Evolutionary conservation across 192 early-diverging fungal genomes (phyloP).

Genomic region (Rhizophagus prolifer): DNA sequence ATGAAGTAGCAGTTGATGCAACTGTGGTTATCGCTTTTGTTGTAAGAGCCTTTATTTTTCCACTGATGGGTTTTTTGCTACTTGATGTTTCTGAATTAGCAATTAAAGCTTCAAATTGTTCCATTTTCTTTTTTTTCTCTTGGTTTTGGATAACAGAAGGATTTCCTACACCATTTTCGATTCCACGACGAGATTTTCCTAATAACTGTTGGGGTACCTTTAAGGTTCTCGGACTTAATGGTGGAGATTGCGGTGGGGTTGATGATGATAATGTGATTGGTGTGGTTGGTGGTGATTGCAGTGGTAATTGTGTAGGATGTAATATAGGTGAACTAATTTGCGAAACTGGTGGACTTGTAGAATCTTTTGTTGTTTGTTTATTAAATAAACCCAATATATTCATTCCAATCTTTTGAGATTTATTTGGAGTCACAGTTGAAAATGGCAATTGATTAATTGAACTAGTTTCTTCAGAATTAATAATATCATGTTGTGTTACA

Average conservation of each 20-base stretch:
- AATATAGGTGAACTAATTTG: neutral
- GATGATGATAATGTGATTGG: neutral
- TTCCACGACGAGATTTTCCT: neutral
- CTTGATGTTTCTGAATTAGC: neutral
- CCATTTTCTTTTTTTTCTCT: constrained; percentile 25
- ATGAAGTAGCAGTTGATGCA: neutral
- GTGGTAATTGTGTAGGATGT: neutral
- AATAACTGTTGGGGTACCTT: neutral
- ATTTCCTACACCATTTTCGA: neutral
- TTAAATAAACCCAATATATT: constrained; percentile 21
- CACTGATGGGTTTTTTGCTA: constrained; percentile 4
- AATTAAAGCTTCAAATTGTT: constrained; percentile 23
- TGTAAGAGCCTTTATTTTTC: constrained; percentile 4
- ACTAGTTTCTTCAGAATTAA: neutral
- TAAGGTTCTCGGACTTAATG: constrained; percentile 2
- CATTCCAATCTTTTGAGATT: neutral
- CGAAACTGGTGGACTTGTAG: neutral
- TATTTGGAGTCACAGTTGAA: neutral
- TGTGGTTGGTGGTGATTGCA: neutral
- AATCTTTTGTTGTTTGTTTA: constrained; percentile 11
- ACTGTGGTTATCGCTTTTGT: neutral
- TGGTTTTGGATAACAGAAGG: neutral
- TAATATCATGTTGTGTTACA: no score
- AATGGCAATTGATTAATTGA: neutral
- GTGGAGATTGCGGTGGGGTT: constrained; percentile 28